Conservation (phyloP, 2,329 filamentous ascomycete genomes). For the Fusarium sp. region DNA sequence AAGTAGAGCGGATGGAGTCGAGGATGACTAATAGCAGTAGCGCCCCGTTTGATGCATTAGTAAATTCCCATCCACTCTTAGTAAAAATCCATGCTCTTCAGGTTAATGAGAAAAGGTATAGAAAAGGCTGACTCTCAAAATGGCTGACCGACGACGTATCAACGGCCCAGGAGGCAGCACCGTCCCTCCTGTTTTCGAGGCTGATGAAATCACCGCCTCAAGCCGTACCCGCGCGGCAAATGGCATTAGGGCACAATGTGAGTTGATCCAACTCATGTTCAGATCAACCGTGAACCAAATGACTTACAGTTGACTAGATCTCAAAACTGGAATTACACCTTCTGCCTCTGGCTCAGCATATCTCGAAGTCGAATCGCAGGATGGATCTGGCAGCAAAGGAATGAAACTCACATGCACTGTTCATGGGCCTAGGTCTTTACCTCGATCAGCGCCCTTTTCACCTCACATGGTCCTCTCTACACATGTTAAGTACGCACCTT, state of each 20-base stretch:
- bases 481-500: slow-evolving; percentile 96
- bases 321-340: slow-evolving; percentile 91
- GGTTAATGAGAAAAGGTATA: slow-evolving; percentile 3
- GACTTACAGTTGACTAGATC: slow-evolving; percentile 64
- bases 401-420: slow-evolving; percentile 94
- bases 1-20: slow-evolving; percentile 29
- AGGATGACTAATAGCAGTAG: slow-evolving; percentile 38
- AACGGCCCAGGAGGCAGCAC: slow-evolving; percentile 88
- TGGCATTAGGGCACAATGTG: slow-evolving; percentile 88
- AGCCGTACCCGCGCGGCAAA: slow-evolving; percentile 71
- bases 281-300: not conserved
- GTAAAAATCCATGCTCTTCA: slow-evolving; percentile 37
- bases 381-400: slow-evolving; percentile 66
- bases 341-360: slow-evolving; percentile 95
- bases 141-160: slow-evolving; percentile 88
- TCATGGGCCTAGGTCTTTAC: slow-evolving; percentile 90
- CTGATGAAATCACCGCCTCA: slow-evolving; percentile 56
- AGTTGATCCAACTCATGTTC: slow-evolving; percentile 48
- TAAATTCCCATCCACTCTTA: slow-evolving; percentile 12
- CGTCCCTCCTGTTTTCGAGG: slow-evolving; percentile 76
- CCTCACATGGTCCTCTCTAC: slow-evolving; percentile 92
- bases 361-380: slow-evolving; percentile 71
- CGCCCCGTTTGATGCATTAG: slow-evolving; percentile 31
- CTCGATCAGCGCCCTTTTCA: slow-evolving; percentile 89
- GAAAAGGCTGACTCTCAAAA: slow-evolving; percentile 50